Evolutionary conservation across 306 rosid species (phyloP), one percentile per base, ranked within the genome.

Genomic region (Cicer pinnatifidum): DNA sequence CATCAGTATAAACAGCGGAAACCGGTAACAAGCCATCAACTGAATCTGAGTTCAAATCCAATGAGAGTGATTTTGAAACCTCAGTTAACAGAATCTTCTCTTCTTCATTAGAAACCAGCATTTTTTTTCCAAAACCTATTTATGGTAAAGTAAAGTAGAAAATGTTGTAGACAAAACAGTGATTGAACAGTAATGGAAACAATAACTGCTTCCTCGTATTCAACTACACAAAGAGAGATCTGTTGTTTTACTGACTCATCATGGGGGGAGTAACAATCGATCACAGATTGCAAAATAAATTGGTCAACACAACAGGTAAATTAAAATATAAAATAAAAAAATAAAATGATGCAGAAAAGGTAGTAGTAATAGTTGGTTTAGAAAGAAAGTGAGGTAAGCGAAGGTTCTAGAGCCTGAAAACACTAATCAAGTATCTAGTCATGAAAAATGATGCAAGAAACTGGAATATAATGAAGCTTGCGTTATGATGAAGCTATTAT

Each of bases 1-100:
- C 98, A 54, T 93, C 97, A 16, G 96, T 90, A 67, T 80, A 90
- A 76, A 63, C 78, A 11, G 86, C 28, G 9, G 86, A 73, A 81
- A 89, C 81, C 1, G 88, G 82, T 12, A 86, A 76, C 35, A 74
- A 59, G 75, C 82, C 89, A 82, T 77, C 86, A 54, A 43, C 46
- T 39, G 88, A 90, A 78, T 88, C 92, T 63, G 77, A 71, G 76
- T 73, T 87, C 74, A 88, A 76, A 71, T 75, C 86, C 86, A 82
- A 75, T 3, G 82, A 84, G 46, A 88, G 50, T 77, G 87, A 69
- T 59, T 82, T 77, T 10, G 85, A 78, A 75, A 57, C 66, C 82
- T 79, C 89, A 35, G 40, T 72, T 45, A 87, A 62, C 62, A 84
- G 69, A 86, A 86, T 82, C 87, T 81, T 85, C 71, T 82, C 88